Conservation (phyloP, 345 rosid species). For the Dipteronia dyeriana region DNA sequence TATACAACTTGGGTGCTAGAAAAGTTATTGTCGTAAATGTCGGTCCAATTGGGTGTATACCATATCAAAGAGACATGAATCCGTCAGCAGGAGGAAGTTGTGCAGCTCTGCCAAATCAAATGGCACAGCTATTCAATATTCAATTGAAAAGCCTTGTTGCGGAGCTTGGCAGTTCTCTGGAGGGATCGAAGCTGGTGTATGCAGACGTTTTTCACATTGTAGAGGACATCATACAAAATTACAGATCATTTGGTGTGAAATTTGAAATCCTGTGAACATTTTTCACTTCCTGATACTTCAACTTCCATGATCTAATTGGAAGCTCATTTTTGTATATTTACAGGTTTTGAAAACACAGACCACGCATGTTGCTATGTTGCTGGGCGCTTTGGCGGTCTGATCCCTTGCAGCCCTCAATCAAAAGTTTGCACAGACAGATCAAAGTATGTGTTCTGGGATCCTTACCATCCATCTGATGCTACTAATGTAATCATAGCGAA, state of each 20-base stretch:
- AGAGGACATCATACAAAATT: constrained; percentile 53
- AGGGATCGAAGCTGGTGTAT: constrained; percentile 51
- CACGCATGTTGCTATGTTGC: constrained; percentile 58
- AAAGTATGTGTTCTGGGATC: constrained; percentile 60
- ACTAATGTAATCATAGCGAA: constrained; percentile 43
- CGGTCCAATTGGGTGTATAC: constrained; percentile 87
- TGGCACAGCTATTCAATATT: constrained; percentile 60
- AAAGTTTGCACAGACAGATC: constrained; percentile 49
- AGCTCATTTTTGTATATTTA: background rate
- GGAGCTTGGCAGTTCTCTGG: constrained; percentile 42
- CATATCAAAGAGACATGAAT: constrained; percentile 58
- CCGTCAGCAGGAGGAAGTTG: constrained; percentile 47
- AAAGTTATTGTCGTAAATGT: constrained; percentile 64
- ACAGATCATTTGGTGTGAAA: constrained; percentile 54
- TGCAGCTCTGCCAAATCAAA: constrained; percentile 50
- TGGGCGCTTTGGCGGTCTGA: constrained; percentile 60
- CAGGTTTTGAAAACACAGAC: constrained; percentile 63
- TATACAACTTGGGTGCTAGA: constrained; percentile 63
- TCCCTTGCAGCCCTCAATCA: constrained; percentile 57
- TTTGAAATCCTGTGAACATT: no score
- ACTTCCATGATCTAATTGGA: no score
- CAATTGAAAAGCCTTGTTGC: constrained; percentile 41
- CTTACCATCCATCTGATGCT: constrained; percentile 64
- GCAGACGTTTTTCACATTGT: constrained; percentile 59
- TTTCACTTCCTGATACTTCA: no score